These are phyloP conservation scores for Saccharomycopsis oosterbeekiorum DNA, from an alignment of 805 yeast genomes.

Conservation along the genomic window DNA sequence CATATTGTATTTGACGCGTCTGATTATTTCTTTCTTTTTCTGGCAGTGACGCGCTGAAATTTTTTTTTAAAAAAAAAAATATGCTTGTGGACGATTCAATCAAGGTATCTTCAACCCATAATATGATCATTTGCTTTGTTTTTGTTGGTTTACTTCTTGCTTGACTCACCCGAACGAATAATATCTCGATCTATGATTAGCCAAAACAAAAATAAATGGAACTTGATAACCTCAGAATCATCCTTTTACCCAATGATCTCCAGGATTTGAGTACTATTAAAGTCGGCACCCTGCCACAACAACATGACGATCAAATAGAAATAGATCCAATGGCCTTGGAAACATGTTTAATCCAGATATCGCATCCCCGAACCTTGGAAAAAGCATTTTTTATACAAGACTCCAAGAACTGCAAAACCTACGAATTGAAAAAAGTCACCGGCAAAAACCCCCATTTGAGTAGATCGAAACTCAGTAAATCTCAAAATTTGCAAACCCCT, in stretches of 20 bases:
- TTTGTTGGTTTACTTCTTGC: no score
- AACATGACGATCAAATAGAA: not conserved
- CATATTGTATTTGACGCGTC: no score
- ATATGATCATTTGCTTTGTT: no score
- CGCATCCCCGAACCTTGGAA: not conserved
- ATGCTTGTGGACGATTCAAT: no score
- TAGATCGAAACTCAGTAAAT: not conserved
- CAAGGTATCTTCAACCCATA: no score
- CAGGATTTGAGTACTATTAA: not conserved
- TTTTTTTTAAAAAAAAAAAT: no score
- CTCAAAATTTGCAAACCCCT: not conserved
- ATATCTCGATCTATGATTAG: not conserved
- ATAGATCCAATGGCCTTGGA: not conserved
- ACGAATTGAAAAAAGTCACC: constrained; percentile 3
- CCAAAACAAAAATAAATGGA: not conserved
- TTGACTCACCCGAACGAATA: no score
- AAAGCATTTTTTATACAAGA: not conserved
- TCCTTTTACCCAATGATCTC: not conserved
- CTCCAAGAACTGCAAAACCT: not conserved
- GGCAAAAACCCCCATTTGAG: constrained; percentile 9
- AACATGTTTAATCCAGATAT: not conserved
- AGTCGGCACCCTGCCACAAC: not conserved
- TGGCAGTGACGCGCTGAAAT: no score
- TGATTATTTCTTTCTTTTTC: no score
- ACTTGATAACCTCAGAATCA: not conserved